Percentiles rank a stretch among this genome's conserved stretches.
Conservation (phyloP, 2,329 filamentous ascomycete species). For the Myriosclerotinia duriaeana region DNA sequence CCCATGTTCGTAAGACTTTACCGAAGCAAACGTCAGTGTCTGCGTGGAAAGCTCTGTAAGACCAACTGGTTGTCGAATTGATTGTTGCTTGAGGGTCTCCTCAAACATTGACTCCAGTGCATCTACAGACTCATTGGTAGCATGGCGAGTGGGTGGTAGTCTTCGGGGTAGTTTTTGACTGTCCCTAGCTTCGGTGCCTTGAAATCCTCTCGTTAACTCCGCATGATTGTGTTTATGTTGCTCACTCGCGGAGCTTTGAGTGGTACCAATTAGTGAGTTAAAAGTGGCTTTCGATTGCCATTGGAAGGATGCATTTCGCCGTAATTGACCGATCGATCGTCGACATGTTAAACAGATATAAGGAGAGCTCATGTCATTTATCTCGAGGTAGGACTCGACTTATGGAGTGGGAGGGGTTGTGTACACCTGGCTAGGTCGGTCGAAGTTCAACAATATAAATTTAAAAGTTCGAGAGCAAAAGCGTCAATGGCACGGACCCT, state of each 20-base stretch:
- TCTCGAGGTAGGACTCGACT: not conserved
- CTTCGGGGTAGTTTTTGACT: not conserved
- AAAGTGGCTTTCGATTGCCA: conserved; percentile 34
- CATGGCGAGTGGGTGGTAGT: not conserved
- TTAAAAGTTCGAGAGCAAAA: not conserved
- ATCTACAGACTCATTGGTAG: conserved; percentile 29
- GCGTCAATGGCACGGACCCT: not conserved
- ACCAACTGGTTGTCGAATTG: conserved; percentile 6
- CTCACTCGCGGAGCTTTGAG: conserved; percentile 10
- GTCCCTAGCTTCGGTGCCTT: not conserved
- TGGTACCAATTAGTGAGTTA: conserved; percentile 28
- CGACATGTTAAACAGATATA: conserved; percentile 39
- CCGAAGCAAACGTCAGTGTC: conserved; percentile 20
- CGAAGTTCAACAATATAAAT: conserved; percentile 8
- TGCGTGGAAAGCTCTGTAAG: conserved; percentile 17
- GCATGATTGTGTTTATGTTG: conserved; percentile 12
- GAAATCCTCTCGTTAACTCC: not conserved
- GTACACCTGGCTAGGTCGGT: not conserved
- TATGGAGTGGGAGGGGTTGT: not conserved
- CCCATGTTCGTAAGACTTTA: conserved; percentile 37
- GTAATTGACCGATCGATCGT: conserved; percentile 30
- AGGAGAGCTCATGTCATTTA: conserved; percentile 34
- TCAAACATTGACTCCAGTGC: conserved; percentile 40
- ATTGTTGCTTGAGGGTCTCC: conserved; percentile 30
- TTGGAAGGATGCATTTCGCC: conserved; percentile 27